These are phyloP conservation scores for Citrus hindsii DNA, from an alignment of 345 rosid species.

Conservation along the genomic window DNA sequence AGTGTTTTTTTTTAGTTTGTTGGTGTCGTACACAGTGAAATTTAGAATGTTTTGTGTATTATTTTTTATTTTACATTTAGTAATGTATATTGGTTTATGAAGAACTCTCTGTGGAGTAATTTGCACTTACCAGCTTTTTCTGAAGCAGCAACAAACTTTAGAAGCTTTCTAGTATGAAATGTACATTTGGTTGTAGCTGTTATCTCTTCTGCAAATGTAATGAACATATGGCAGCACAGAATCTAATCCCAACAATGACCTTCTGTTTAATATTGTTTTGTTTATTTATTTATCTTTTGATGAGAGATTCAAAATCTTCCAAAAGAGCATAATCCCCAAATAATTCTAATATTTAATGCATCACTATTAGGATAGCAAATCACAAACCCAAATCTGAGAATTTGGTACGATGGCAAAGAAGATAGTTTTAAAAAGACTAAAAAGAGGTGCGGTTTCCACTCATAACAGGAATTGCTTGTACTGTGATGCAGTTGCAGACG, in stretches of 20 bases:
- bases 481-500: slow-evolving; percentile 14
- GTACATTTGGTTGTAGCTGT: too few relatives aligned
- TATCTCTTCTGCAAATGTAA: background rate
- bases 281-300: background rate
- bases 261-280: background rate
- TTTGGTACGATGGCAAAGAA: background rate
- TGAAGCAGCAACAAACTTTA: too few relatives aligned
- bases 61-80: too few relatives aligned
- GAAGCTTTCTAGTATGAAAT: too few relatives aligned
- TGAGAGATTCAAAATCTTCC: slow-evolving; percentile 26
- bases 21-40: too few relatives aligned
- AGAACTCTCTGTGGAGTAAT: too few relatives aligned
- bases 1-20: too few relatives aligned
- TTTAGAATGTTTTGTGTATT: too few relatives aligned
- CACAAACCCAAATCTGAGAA: background rate
- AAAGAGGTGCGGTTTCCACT: slow-evolving; percentile 19
- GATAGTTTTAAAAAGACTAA: background rate
- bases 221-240: slow-evolving; percentile 16
- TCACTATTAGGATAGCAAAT: background rate
- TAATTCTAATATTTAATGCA: background rate
- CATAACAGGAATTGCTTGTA: slow-evolving; percentile 10
- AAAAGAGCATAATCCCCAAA: slow-evolving; percentile 24
- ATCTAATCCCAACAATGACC: slow-evolving; percentile 14
- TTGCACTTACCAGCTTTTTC: too few relatives aligned
- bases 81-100: too few relatives aligned